Evolutionary conservation across 106 monocot genomes (phyloP).

Genomic region (Hemerocallis citrina): DNA sequence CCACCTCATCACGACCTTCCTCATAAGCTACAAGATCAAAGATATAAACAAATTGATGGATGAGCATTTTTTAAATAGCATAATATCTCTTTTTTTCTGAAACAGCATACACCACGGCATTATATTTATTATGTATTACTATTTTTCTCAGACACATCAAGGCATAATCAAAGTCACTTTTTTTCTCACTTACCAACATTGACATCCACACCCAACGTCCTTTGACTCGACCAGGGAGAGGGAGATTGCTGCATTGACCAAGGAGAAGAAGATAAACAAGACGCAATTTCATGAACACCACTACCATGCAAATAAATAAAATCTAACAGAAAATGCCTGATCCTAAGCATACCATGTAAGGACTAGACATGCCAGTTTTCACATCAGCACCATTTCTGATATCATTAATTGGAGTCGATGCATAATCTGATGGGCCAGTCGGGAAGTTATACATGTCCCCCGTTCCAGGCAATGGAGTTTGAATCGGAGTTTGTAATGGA

Average conservation of each 20-base stretch:
- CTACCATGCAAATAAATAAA: background rate
- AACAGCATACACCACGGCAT: background rate
- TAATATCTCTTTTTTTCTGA: too few relatives aligned
- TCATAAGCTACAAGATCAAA: conserved; percentile 58
- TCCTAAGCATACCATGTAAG: conserved; percentile 57
- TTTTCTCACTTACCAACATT: conserved; percentile 82
- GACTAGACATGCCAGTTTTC: conserved; percentile 63
- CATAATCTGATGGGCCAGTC: conserved; percentile 75
- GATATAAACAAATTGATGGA: background rate
- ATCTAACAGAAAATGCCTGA: background rate
- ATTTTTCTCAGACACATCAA: background rate
- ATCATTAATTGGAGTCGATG: conserved; percentile 39
- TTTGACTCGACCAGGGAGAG: conserved; percentile 85
- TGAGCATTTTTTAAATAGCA: conserved; percentile 1
- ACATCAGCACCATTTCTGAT: conserved; percentile 44
- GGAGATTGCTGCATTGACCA: conserved; percentile 64
- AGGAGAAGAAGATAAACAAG: background rate
- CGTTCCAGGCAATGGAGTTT: conserved; percentile 74
- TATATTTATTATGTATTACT: background rate
- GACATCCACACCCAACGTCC: conserved; percentile 96
- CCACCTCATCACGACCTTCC: conserved; percentile 76
- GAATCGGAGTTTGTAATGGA: conserved; percentile 81
- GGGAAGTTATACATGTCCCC: conserved; percentile 77
- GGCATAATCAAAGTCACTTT: background rate
- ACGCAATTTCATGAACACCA: background rate